Base-by-base conservation (phyloP, 495 filamentous ascomycete genomes). In the Achaetomiella virescens region DNA sequence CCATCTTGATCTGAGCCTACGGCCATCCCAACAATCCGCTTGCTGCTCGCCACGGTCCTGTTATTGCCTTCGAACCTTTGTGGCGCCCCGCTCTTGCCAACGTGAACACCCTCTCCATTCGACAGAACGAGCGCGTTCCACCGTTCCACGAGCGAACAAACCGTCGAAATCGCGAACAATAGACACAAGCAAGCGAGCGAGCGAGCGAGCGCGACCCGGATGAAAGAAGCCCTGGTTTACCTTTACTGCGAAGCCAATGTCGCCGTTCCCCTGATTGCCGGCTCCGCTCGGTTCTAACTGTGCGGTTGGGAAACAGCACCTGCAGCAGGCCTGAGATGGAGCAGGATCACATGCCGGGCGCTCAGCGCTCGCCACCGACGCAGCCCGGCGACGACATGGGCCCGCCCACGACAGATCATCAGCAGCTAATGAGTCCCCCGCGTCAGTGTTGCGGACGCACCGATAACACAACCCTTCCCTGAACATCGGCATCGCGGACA, bases 291-390 rank as follows among this genome's bases (percentile, higher is more conserved):
- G 57, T 54, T 43, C 33, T 40, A 11, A 29, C 44, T 33, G 0
- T 20, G 54, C 33, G 11, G 38, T 12, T 37, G 43, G n/a, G 29
- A 48, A 60, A 41, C 48, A 55, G 8, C 27, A 31, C 27, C 4
- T 9, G 20, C 21, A 45, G 55, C n/a, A n/a, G n/a, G n/a, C n/a
- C n/a, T n/a, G n/a, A 24, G 15, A 72, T 70, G 70, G 68, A 70
- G 61, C 70, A 73, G 54, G 62, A 60, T 70, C 72, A 71, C 68
- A 72, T 73, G 71, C 66, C 57, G 41, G 48, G 25, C 46, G 61
- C 54, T 15, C 43, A 57, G 31, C 62, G 57, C n/a, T 57, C 56
- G 44, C 46, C 57, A 18, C 57, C 21, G 17, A 2, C 51, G 12
- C 57, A 25, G 12, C 38, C 44, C 15, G 17, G 35, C 20, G 38